Percentiles rank a stretch among this genome's conserved stretches.
These are phyloP conservation scores for Yamadazyma membranifaciens DNA, from an alignment of 1,139 yeast genomes.

Conservation along the genomic window DNA sequence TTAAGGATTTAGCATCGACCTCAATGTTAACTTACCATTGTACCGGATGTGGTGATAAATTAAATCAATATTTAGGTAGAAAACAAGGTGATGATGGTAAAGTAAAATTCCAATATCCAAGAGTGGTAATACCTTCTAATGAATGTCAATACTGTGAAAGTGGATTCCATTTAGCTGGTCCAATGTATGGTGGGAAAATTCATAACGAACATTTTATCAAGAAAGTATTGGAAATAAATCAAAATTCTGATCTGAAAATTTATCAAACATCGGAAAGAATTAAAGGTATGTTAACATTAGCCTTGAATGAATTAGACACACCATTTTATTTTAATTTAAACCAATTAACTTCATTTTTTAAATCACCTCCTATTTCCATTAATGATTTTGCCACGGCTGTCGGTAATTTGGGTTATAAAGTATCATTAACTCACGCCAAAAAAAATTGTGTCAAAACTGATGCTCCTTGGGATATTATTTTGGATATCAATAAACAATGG, in stretches of 20 bases:
- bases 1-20: slow-evolving; percentile 69
- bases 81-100: slow-evolving; percentile 32
- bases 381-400: slow-evolving; percentile 71
- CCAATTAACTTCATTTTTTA: slow-evolving; percentile 69
- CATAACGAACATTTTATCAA: slow-evolving; percentile 69
- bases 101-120: slow-evolving; percentile 37
- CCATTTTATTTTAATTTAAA: slow-evolving; percentile 87
- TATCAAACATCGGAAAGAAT: slow-evolving; percentile 84
- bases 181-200: slow-evolving; percentile 88
- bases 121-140: slow-evolving; percentile 38
- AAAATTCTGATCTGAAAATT: slow-evolving; percentile 44
- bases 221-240: slow-evolving; percentile 56
- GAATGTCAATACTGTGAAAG: slow-evolving; percentile 71
- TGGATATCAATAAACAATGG: slow-evolving; percentile 74
- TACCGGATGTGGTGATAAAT: slow-evolving; percentile 78
- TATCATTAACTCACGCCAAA: slow-evolving; percentile 85
- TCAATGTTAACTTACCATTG: slow-evolving; percentile 83
- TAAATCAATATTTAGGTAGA: slow-evolving; percentile 74
- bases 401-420: slow-evolving; percentile 79
- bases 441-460: slow-evolving; percentile 85
- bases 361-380: slow-evolving; percentile 81
- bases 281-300: slow-evolving; percentile 88
- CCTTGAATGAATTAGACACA: slow-evolving; percentile 61
- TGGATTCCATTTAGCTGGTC: slow-evolving; percentile 82
- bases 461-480: slow-evolving; percentile 79